These are phyloP conservation scores for Pseudocercospora fuligena DNA, from an alignment of 2,329 filamentous ascomycete genomes.

Conservation along the genomic window DNA sequence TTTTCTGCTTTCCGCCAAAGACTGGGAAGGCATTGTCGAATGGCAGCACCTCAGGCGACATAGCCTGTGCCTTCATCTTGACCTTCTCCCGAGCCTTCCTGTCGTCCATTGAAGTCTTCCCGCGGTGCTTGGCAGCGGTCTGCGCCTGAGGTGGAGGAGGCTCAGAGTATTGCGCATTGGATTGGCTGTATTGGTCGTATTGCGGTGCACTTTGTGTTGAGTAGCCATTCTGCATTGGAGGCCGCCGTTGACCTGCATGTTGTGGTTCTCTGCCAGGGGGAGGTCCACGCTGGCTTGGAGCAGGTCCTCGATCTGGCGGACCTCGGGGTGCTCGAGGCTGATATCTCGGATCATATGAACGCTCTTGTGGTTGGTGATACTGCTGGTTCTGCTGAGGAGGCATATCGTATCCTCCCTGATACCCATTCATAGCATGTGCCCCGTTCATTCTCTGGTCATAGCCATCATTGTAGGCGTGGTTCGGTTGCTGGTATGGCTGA, in stretches of 20 bases:
- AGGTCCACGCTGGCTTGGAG: constrained; percentile 17
- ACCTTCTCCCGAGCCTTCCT: constrained; percentile 42
- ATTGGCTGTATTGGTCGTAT: constrained; percentile 10
- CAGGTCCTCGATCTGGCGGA: constrained; percentile 18
- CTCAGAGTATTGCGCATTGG: constrained; percentile 6
- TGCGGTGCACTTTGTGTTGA: constrained; percentile 11
- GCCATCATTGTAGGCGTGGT: constrained; percentile 19
- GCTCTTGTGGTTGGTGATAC: constrained; percentile 26
- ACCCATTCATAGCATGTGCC: constrained; percentile 16
- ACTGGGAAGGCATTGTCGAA: constrained; percentile 56
- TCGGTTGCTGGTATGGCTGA: constrained; percentile 18
- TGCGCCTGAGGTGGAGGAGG: constrained; percentile 3
- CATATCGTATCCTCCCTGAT: constrained; percentile 20
- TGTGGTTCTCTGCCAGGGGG: constrained; percentile 12
- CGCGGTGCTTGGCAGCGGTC: not conserved
- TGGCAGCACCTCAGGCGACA: constrained; percentile 36
- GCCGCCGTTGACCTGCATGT: constrained; percentile 10
- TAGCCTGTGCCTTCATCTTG: constrained; percentile 36
- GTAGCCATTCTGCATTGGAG: constrained; percentile 21
- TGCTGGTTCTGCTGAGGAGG: constrained; percentile 23
- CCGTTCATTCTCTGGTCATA: constrained; percentile 21
- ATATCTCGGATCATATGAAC: constrained; percentile 34
- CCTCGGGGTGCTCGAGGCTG: constrained; percentile 32
- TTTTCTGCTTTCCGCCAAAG: constrained; percentile 44
- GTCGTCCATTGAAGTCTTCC: constrained; percentile 40